A percentile compares a stretch with the other conserved stretches of the same genome.
Conservation (phyloP, 1,139 yeast species). For the Hansenula anomala region DNA sequence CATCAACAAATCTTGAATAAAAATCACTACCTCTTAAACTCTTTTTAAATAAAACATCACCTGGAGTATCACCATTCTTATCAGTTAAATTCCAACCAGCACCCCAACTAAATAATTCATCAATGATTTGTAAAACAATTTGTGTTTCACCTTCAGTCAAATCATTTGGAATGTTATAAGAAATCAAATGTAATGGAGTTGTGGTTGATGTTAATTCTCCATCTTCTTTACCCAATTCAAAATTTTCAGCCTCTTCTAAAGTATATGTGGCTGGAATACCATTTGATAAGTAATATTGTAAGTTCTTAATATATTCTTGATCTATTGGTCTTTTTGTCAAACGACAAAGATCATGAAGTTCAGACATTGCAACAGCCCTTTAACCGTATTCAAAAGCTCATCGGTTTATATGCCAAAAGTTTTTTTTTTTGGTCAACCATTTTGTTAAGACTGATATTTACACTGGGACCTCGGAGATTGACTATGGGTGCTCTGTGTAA, state of each 20-base stretch:
- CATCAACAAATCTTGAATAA: constrained; percentile 61
- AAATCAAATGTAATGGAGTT: constrained; percentile 72
- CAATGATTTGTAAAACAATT: constrained; percentile 52
- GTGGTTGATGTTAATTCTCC: constrained; percentile 49
- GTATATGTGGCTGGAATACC: constrained; percentile 86
- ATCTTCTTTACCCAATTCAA: constrained; percentile 36
- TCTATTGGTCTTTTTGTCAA: constrained; percentile 54
- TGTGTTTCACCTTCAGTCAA: constrained; percentile 36
- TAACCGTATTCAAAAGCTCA: no score
- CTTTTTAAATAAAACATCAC: constrained; percentile 58
- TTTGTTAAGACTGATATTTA: constrained; percentile 1
- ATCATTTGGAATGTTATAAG: constrained; percentile 44
- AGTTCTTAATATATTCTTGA: constrained; percentile 36
- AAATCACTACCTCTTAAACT: constrained; percentile 36
- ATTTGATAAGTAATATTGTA: constrained; percentile 42
- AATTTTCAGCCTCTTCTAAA: constrained; percentile 66
- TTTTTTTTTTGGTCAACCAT: not conserved
- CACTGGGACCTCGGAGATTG: not conserved
- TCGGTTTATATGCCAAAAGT: not conserved
- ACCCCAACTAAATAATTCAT: constrained; percentile 71
- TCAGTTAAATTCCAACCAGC: constrained; percentile 87
- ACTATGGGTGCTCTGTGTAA: not conserved
- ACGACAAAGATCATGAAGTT: constrained; percentile 63
- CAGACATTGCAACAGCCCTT: no score
- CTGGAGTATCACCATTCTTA: constrained; percentile 66